A percentile compares a stretch with the other conserved stretches of the same genome.
phyloP scores from a whole-genome alignment of 2,329 filamentous ascomycete species.

The Xylogone sp. region DNA sequence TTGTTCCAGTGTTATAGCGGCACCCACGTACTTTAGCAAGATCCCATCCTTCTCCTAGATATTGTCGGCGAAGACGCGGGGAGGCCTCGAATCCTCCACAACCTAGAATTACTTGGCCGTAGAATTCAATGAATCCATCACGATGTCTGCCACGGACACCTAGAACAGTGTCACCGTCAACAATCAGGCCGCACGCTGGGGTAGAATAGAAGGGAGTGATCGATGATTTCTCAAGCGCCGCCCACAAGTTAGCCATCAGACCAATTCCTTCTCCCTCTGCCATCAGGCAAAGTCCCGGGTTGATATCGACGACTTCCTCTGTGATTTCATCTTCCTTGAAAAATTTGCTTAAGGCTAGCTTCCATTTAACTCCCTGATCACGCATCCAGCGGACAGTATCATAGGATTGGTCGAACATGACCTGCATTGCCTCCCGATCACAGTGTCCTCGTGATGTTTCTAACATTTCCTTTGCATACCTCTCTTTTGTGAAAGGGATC shows the following conservation, averaged over 20 bases:
- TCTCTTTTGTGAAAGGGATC: not conserved
- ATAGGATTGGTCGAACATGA: not conserved
- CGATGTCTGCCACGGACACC: constrained; percentile 54
- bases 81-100: constrained; percentile 63
- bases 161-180: constrained; percentile 37
- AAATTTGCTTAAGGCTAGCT: constrained; percentile 51
- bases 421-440: not conserved
- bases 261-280: not conserved
- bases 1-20: constrained; percentile 58
- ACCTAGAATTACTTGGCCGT: constrained; percentile 43
- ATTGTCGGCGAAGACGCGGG: constrained; percentile 47
- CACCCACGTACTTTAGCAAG: constrained; percentile 57
- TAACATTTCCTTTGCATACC: not conserved
- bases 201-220: not conserved
- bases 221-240: not conserved
- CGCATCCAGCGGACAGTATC: not conserved
- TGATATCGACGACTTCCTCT: not conserved
- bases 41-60: constrained; percentile 57
- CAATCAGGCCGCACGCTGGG: constrained; percentile 42
- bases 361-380: constrained; percentile 40
- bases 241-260: not conserved
- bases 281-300: not conserved
- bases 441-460: not conserved
- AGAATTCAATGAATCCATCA: constrained; percentile 42
- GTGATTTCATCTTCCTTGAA: not conserved